Base-by-base conservation (phyloP, 164 flowering plant genomes). In the Dillenia turbinata region DNA sequence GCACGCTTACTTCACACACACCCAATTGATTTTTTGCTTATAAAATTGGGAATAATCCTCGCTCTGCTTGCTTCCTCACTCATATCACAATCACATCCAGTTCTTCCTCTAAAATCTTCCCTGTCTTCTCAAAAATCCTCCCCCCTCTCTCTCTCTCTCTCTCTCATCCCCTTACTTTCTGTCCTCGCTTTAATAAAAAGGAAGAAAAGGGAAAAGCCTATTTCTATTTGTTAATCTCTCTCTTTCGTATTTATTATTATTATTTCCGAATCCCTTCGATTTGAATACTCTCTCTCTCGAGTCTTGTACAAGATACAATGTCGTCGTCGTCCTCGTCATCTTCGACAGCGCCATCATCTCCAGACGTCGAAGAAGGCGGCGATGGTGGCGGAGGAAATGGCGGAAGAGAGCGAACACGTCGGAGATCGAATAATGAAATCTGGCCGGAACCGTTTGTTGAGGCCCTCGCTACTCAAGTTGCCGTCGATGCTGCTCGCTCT, bases 401-500 rank as follows among this genome's bases (percentile, higher is more conserved):
- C 16, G 52, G 65, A 16, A 12, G 68, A 62, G 16, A 67, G 14
- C 44, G 62, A 1, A 69, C 87, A 14, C 72, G 87, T 2, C 79
- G 59, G 47, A 79, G 89, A 40, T 66, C 60, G 12, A 57, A 54
- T n/a, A 75, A 79, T 47, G 90, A 77, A 19, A 83, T 81, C 1
- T 91, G 93, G 96, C 96, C 98, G 11, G 96, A 83, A 69, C 95
- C 88, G 10, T 86, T 92, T 56, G 64, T 92, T 0, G 98, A 92
- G 73, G 83, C 89, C 12, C 85, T 92, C 4, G 89, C 87, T 26
- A 54, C 65, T 49, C 89, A 79, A 52, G 80, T 92, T 5, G 96
- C 96, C 64, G 54, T 80, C 60, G 83, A 83, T 58, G 89, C 96
- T 60, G 71, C 76, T 58, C 65, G 61, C 15, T 57, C 77, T 19